phyloP scores from a whole-genome alignment of 1,284 basidiomycete species.

The Lignosus rhinocerotis region DNA sequence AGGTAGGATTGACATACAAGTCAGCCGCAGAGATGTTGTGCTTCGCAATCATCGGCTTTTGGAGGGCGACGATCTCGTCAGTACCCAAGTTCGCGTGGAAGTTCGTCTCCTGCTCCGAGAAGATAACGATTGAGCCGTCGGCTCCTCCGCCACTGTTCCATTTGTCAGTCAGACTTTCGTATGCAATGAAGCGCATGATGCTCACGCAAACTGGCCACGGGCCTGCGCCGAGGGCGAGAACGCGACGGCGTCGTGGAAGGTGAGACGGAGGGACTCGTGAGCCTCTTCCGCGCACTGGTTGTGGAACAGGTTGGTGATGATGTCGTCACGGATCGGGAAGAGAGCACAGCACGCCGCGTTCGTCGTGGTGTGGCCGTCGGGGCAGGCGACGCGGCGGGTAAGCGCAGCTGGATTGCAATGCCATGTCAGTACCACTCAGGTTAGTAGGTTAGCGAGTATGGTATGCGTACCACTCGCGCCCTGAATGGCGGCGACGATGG shows the following conservation, averaged over 20 bases:
- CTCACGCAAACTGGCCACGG: background rate
- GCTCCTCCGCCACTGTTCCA: background rate
- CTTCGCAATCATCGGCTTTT: background rate
- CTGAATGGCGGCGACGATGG: slow-evolving; percentile 3
- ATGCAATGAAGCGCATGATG: background rate
- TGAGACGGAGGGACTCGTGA: slow-evolving; percentile 2
- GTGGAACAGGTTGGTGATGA: slow-evolving; percentile 1
- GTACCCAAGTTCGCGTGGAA: slow-evolving; percentile 2
- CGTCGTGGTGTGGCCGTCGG: slow-evolving; percentile 9
- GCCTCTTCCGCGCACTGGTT: background rate
- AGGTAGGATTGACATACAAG: background rate
- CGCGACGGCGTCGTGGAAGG: slow-evolving; percentile 5
- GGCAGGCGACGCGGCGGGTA: slow-evolving; percentile 1
- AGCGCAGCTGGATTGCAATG: background rate
- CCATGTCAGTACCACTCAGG: background rate
- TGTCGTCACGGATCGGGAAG: slow-evolving; percentile 1
- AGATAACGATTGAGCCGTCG: background rate
- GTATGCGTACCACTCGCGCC: background rate
- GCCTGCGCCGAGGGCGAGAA: background rate
- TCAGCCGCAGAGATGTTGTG: slow-evolving; percentile 35
- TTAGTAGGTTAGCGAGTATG: background rate
- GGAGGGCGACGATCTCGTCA: slow-evolving; percentile 3
- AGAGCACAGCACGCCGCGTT: slow-evolving; percentile 7
- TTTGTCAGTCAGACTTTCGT: background rate
- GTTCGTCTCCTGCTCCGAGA: background rate